A percentile compares a stretch with the other conserved stretches of the same genome.
These are phyloP conservation scores for Cyclotella atomus DNA, from an alignment of 108 stramenopile genomes.

Conservation along the genomic window DNA sequence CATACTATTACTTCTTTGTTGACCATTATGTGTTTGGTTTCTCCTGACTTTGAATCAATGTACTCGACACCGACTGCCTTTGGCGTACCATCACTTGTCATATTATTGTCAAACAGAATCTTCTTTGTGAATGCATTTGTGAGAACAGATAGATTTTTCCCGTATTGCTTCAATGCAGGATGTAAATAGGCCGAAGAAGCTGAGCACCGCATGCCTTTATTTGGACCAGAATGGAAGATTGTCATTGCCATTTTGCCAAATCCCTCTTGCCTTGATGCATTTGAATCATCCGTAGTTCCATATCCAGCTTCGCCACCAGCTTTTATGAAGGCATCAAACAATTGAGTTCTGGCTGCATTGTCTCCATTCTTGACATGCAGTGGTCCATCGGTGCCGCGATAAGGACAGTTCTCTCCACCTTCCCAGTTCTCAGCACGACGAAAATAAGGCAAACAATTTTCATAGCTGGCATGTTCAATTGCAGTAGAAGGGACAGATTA, in stretches of 20 bases:
- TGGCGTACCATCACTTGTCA: not conserved
- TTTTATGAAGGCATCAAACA: slow-evolving; percentile 37
- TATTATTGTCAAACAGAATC: slow-evolving; percentile 10
- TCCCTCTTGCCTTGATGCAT: slow-evolving; percentile 44
- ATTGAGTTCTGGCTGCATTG: slow-evolving; percentile 22
- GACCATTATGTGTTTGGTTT: not conserved
- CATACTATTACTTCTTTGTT: slow-evolving; percentile 67
- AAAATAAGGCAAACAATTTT: slow-evolving; percentile 53
- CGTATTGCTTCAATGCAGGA: slow-evolving; percentile 13
- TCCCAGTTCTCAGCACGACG: slow-evolving; percentile 27
- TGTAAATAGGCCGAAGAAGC: slow-evolving; percentile 21
- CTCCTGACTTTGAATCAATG: not conserved
- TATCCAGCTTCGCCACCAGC: slow-evolving; percentile 51
- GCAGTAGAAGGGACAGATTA: too few relatives aligned
- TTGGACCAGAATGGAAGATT: slow-evolving; percentile 19
- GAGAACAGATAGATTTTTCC: not conserved
- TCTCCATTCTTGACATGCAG: slow-evolving; percentile 41
- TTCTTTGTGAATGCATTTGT: not conserved
- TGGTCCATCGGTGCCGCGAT: slow-evolving; percentile 41
- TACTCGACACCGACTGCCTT: slow-evolving; percentile 6
- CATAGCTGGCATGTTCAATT: too few relatives aligned
- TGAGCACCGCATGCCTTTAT: slow-evolving; percentile 5
- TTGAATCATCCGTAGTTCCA: slow-evolving; percentile 44
- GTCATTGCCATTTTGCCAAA: slow-evolving; percentile 39
- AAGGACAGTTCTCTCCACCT: not conserved